Evolutionary conservation across 495 filamentous ascomycete genomes (phyloP).

Genomic region (Penicillium mononematosum): DNA sequence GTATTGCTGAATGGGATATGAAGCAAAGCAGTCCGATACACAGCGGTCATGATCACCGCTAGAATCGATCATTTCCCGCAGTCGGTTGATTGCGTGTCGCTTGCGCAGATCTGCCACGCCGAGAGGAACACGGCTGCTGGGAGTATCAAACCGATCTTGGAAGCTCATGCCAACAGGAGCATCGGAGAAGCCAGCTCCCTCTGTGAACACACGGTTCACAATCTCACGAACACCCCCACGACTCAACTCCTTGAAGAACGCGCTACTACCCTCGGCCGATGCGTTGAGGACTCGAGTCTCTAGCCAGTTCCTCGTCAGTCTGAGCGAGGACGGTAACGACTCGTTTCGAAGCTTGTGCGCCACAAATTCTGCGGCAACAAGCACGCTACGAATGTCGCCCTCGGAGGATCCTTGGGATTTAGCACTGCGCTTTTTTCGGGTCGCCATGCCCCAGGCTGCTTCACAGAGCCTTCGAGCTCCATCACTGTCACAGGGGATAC

Average conservation of each 20-base stretch:
- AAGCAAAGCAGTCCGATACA: conserved; percentile 74
- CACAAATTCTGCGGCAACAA: conserved; percentile 95
- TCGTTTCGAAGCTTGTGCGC: conserved; percentile 72
- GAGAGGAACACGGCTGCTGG: conserved; percentile 31
- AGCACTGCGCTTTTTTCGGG: conserved; percentile 56
- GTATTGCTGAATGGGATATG: conserved; percentile 81
- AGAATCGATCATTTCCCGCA: conserved; percentile 87
- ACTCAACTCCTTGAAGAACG: conserved; percentile 72
- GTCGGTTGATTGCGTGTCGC: conserved; percentile 69
- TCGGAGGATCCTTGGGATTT: conserved; percentile 61
- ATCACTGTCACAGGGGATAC: conserved; percentile 79
- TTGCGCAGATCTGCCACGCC: conserved; percentile 74
- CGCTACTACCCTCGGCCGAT: conserved; percentile 70
- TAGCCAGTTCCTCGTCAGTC: conserved; percentile 78
- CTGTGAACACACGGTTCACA: conserved; percentile 79
- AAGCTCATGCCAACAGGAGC: conserved; percentile 35
- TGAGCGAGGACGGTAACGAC: conserved; percentile 28
- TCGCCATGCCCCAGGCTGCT: conserved; percentile 82
- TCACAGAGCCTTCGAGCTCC: conserved; percentile 88
- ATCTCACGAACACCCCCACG: conserved; percentile 79
- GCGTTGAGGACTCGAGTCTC: conserved; percentile 73
- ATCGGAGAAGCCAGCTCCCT: conserved; percentile 81
- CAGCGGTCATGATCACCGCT: conserved; percentile 87
- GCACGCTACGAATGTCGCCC: conserved; percentile 86
- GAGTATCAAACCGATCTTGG: conserved; percentile 33